A percentile compares a stretch with the other conserved stretches of the same genome.
phyloP scores from a whole-genome alignment of 2,329 filamentous ascomycete species.

The Xylaria sp. region DNA sequence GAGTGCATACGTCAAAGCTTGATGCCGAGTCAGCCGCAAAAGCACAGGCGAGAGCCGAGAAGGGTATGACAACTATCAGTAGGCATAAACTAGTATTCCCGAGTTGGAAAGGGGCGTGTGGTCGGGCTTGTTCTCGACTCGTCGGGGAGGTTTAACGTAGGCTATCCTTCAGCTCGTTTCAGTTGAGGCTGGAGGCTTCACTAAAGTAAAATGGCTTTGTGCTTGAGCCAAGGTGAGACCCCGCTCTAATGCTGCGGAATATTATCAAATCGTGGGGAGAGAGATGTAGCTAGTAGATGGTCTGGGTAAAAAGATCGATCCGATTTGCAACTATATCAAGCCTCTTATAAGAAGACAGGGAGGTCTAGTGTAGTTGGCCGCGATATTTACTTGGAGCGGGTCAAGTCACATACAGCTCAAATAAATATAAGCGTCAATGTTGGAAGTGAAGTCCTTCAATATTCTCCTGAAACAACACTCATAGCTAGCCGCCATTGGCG shows the following conservation, averaged over 20 bases:
- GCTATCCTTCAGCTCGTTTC: slow-evolving; percentile 13
- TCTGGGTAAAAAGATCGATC: slow-evolving; percentile 14
- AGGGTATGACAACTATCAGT: slow-evolving; percentile 13
- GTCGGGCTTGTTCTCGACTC: slow-evolving; percentile 22
- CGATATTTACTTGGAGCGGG: slow-evolving; percentile 6
- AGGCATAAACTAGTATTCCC: slow-evolving; percentile 10
- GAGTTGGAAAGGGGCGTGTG: slow-evolving; percentile 10
- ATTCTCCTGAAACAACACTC: not conserved
- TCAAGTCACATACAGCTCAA: not conserved
- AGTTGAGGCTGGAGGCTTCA: slow-evolving; percentile 11
- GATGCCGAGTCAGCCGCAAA: slow-evolving; percentile 22
- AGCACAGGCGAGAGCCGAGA: slow-evolving; percentile 18
- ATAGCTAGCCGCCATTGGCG: not conserved
- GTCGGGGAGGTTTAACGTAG: slow-evolving; percentile 1
- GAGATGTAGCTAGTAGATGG: slow-evolving; percentile 2
- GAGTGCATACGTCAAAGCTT: slow-evolving; percentile 14
- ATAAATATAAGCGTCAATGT: not conserved
- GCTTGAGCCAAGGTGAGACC: slow-evolving; percentile 19
- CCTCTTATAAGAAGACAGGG: slow-evolving; percentile 7
- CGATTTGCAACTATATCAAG: slow-evolving; percentile 17
- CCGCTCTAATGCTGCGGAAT: slow-evolving; percentile 5
- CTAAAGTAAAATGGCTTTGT: not conserved
- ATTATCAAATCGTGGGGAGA: slow-evolving; percentile 8
- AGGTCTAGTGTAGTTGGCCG: not conserved
- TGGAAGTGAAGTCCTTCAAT: not conserved